Base-by-base conservation (phyloP, 2,329 filamentous ascomycete species). In the Rhinocladiella similis region DNA sequence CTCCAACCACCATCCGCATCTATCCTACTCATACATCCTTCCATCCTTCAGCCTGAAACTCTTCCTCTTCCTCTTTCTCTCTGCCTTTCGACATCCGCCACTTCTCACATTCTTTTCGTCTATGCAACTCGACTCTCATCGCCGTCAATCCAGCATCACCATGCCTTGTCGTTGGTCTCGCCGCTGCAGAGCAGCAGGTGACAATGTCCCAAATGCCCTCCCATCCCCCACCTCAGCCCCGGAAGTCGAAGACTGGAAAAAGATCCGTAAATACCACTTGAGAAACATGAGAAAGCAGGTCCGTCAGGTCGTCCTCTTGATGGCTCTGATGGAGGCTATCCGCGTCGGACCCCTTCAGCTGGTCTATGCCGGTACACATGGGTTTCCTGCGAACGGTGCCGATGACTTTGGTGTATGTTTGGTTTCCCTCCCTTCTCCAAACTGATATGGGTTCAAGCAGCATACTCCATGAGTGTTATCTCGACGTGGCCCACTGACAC, bases 111-210 rank as follows among this genome's bases (percentile, higher is more conserved):
- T 13, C 35, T 51, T 42, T 29, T 27, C 33, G 6, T 49, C 50
- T 39, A 65, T 65, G 63, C 61, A 63, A 55, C 48, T 64, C 46
- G 63, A 65, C 47, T 65, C 63, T 22, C 63, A 65, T 50, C 63
- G 63, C 41, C 60, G 60, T 49, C 59, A 60, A 50, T 42, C 54
- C 36, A 60, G 52, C 36, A 42, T 55, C 59, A 64, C 50, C 20
- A 65, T 65, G 63, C 61, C 59, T 29, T 64, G 61, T 57, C 56
- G 16, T 18, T 62, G 59, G 58, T 57, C 59, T 39, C 55, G 51
- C 18, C 59, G 56, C 33, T 60, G 59, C 53, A 13, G 50, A 43
- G 53, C 53, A 52, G 51, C 49, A 45, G 6, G n/a, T 13, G 22
- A 46, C 27, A 25, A 42, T 20, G 20, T 41, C n/a, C 27, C 48